These are phyloP conservation scores for Diaporthe citriasiana DNA, from an alignment of 2,329 filamentous ascomycete species.

Conservation along the genomic window DNA sequence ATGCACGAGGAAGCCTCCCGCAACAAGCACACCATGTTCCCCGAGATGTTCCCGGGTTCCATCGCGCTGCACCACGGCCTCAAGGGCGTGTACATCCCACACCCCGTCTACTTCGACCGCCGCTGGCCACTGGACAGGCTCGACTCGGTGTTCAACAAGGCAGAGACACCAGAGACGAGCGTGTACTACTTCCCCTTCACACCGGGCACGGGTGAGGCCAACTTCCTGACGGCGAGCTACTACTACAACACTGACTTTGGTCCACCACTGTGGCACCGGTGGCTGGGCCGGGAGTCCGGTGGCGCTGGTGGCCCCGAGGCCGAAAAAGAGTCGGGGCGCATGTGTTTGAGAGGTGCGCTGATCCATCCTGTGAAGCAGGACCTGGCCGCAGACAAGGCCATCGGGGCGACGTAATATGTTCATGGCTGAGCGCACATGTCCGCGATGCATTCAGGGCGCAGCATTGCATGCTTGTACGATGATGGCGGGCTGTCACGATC, in stretches of 20 bases:
- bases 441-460: too few species aligned
- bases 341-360: constrained; percentile 76
- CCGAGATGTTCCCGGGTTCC: constrained; percentile 84
- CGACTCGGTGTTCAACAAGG: constrained; percentile 72
- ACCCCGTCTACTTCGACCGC: constrained; percentile 84
- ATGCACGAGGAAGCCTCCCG: constrained; percentile 84
- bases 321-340: constrained; percentile 56
- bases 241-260: constrained; percentile 72
- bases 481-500: constrained; percentile 17
- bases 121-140: constrained; percentile 73
- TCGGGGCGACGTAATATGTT: constrained; percentile 38
- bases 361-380: constrained; percentile 74
- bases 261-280: constrained; percentile 72
- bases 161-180: constrained; percentile 67
- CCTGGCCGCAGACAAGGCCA: constrained; percentile 38
- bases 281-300: constrained; percentile 71
- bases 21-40: constrained; percentile 80
- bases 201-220: constrained; percentile 64
- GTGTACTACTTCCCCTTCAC: constrained; percentile 56
- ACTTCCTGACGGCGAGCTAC: constrained; percentile 71
- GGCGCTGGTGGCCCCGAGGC: constrained; percentile 65
- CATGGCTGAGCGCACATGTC: neutral
- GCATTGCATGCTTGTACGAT: constrained; percentile 17
- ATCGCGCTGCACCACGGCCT: constrained; percentile 82
- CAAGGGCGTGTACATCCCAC: constrained; percentile 83